Base-by-base conservation (phyloP, 345 rosid species). In the Gossypium mustelinum region DNA sequence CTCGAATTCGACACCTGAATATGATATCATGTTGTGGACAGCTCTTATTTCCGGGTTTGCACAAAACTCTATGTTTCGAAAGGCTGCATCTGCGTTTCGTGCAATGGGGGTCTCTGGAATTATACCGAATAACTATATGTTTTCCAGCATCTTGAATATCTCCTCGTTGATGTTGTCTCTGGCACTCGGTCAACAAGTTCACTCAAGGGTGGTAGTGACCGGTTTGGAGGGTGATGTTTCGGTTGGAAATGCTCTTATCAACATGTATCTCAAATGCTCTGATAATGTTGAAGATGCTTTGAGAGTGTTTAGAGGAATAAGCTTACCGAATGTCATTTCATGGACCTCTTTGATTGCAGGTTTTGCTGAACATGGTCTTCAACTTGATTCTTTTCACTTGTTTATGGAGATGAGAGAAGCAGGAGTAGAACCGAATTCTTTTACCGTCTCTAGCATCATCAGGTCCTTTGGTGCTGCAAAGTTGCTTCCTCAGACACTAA, bases 341-440 rank as follows among this genome's bases (percentile, higher is more conserved):
- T 90, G 97, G 94, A 88, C 97, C 51, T 82, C 90, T 39, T 80
- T 90, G 83, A 84, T 87, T 76, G 82, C 86, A 4, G 94, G 94
- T 72, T 79, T 90, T 78, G 77, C 78, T 48, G 86, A 82, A 47
- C 86, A 86, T 58, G 87, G 85, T 50, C 77, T 77, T 6, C 77
- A 71, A 51, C 69, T 54, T 70, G 82, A 86, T 78, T 86, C 89
- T 64, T 82, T 82, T 45, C 68, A 71, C 55, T 73, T 75, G 43
- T 83, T 83, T 64, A 76, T 2, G 48, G 82, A 84, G 73, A 90
- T 92, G 97, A 77, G 61, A 78, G 84, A 79, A 74, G 61, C 65
- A 66, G 90, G 86, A 54, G 73, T 85, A 54, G 82, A 84, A 50
- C 92, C 93, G 22, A 87, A 88, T 82, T 78, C 80, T 39, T 78